Base-by-base conservation (phyloP, 768 basidiomycete species). In the Pisolithus tinctorius region DNA sequence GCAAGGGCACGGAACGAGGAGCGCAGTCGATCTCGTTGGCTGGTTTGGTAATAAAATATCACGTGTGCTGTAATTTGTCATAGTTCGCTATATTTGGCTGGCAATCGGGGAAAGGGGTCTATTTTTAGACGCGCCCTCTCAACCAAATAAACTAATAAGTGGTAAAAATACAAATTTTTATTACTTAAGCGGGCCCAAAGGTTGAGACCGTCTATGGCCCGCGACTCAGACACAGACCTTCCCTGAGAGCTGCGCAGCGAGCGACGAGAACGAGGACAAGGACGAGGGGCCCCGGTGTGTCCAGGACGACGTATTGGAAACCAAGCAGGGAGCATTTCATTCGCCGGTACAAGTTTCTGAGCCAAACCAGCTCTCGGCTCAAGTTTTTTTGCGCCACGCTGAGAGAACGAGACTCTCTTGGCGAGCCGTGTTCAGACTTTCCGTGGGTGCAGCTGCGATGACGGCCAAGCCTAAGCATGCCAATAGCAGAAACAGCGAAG, bases 401-500 rank as follows among this genome's bases (percentile, higher is more conserved):
- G 54, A 42, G 49, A 50, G 53, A 59, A 54, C 65, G 63, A 67
- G 65, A 67, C 65, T 60, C 44, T 66, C 66, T 67, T 67, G 66
- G 66, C 66, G 68, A 62, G 62, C 62, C 67, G 67, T 65, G 63
- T 54, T 56, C 34, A 61, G 62, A 43, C 56, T 60, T 66, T 62
- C 60, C 34, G 11, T 11, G 11, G 13, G 34, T 34, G 34, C 34
- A 34, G 34, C 11, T 68, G 63, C 63, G 59, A 66, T 66, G 59
- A 77, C 79, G 76, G 78, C 79, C 77, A 79, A 78, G 78, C 75
- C 74, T 70, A 72, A 71, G 55, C 60, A 68, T 68, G 60, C 63
- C 65, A 55, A 67, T 58, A 50, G 56, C 47, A 46, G 20, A 20
- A 16, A 39, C 57, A 60, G 44, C 54, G 47, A 41, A 46, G 16